Conservation (phyloP, 2,329 filamentous ascomycete species). For the Alternaria infectoria region DNA sequence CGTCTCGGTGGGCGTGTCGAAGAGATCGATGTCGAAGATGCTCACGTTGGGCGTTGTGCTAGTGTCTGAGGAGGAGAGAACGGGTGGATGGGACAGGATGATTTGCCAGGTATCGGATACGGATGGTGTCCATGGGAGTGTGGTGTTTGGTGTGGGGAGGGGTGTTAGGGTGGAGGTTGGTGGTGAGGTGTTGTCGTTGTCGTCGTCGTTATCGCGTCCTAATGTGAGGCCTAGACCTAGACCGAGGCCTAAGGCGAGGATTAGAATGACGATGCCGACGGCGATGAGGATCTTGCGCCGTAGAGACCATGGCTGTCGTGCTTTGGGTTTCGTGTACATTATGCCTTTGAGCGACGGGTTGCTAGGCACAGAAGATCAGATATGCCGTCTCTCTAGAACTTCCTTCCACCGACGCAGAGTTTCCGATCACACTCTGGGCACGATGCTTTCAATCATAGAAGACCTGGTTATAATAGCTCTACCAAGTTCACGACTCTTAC, state of each 20-base stretch:
- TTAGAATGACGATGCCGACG: constrained; percentile 52
- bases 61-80: constrained; percentile 26
- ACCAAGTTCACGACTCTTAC: neutral
- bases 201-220: constrained; percentile 31
- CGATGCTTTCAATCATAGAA: too few species aligned
- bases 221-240: constrained; percentile 62
- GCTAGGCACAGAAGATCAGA: neutral
- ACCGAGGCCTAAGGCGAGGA: constrained; percentile 60
- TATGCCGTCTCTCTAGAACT: too few species aligned
- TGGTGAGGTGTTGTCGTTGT: constrained; percentile 26
- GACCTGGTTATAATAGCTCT: too few species aligned
- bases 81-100: constrained; percentile 54
- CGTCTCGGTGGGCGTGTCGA: constrained; percentile 57
- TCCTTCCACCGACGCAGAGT: neutral
- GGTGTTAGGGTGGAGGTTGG: constrained; percentile 28
- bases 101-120: constrained; percentile 68
- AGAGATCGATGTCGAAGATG: constrained; percentile 68
- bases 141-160: constrained; percentile 33
- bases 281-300: constrained; percentile 37
- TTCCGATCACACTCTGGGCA: neutral
- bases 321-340: constrained; percentile 17
- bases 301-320: constrained; percentile 22
- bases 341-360: neutral
- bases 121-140: constrained; percentile 59
- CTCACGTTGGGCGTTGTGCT: constrained; percentile 58